phyloP scores from a whole-genome alignment of 345 rosid species.

The Mallotus nudiflorus region DNA sequence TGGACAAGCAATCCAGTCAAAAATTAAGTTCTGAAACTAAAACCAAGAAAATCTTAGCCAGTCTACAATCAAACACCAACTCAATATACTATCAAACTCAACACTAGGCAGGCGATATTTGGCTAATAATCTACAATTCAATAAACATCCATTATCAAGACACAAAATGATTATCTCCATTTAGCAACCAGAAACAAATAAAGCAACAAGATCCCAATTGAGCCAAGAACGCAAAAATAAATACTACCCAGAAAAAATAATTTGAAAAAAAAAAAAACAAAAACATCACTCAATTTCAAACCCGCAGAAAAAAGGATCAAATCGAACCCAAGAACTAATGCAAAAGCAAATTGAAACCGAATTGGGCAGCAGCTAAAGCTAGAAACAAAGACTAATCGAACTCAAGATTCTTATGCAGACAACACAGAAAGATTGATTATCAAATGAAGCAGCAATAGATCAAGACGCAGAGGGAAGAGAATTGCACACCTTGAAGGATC shows the following conservation, averaged over 20 bases:
- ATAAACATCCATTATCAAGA: background rate
- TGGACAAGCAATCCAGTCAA: background rate
- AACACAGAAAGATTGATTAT: background rate
- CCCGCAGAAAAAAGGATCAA: background rate
- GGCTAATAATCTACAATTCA: background rate
- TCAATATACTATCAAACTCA: background rate
- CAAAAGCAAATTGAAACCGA: background rate
- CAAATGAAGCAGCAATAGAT: slow-evolving; percentile 13
- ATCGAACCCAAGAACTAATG: background rate
- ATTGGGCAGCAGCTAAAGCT: background rate
- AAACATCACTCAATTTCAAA: too few species aligned
- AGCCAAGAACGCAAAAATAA: background rate
- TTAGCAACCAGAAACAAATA: background rate
- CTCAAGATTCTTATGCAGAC: background rate
- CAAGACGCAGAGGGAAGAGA: background rate
- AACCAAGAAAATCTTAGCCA: background rate
- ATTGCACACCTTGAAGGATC: background rate
- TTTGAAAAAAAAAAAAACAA: background rate
- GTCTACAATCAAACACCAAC: background rate
- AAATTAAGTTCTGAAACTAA: background rate
- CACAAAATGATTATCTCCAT: background rate
- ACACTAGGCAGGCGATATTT: background rate
- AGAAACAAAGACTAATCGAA: background rate
- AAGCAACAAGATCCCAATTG: background rate
- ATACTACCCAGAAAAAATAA: background rate